Base-by-base conservation (phyloP, 495 filamentous ascomycete genomes). In the Podospora anserina region DNA sequence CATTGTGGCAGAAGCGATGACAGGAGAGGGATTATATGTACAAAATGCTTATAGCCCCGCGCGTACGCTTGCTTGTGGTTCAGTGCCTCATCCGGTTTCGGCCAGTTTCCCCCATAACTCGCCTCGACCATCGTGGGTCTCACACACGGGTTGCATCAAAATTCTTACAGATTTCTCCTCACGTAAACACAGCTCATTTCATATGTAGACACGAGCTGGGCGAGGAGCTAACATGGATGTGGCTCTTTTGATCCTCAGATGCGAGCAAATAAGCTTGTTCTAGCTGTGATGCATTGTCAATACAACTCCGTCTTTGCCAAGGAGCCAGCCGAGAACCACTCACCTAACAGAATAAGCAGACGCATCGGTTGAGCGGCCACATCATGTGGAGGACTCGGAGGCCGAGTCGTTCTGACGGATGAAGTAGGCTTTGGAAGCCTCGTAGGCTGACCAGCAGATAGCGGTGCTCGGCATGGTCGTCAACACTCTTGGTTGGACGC, bases 391-490 rank as follows among this genome's bases (percentile, higher is more conserved):
- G 2, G 59, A 32, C 59, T 27, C 39, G 15, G 56, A 54, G 3
- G 67, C 60, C 19, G 68, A 66, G 61, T 77, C 75, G 71, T 87
- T 87, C 34, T 78, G 79, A 39, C 79, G 80, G 67, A 87, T 86
- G 68, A 87, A 87, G 70, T 86, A 87, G 32, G 85, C 85, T 79
- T 84, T 87, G 64, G 83, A 87, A 61, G 84, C 84, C 71, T 87
- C 85, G 72, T 81, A 83, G 61, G 86, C 92, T 68, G 85, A 93
- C 94, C 95, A 99, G 83, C 95, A 99, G 74, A 99, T 99, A 4
- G 95, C 95, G 44, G 95, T 98, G 79, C 93, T 97, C 26, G 95
- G 95, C 92, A 97, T 97, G 11, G 95, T 96, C 2, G 94, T 97
- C 69, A 99, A 88, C 49, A 99, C 91, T 66, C 95, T 85, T 63